Evolutionary conservation across 1,139 yeast species (phyloP).

Genomic region (Scheffersomyces lignicola): DNA sequence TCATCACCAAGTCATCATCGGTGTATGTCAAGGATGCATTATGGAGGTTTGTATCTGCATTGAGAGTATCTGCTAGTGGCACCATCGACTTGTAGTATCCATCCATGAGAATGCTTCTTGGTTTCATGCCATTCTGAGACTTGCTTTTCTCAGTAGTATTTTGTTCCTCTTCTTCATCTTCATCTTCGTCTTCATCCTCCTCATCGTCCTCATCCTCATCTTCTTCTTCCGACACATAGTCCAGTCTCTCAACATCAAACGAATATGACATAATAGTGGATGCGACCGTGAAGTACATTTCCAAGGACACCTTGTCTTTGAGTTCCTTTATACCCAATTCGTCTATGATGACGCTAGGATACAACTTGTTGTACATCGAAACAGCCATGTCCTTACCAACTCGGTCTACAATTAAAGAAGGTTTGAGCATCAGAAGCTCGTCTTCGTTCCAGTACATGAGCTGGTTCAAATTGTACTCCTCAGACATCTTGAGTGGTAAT

Average conservation of each 20-base stretch:
- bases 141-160: constrained; percentile 16
- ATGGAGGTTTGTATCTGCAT: constrained; percentile 77
- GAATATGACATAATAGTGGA: constrained; percentile 50
- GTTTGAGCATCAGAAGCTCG: constrained; percentile 54
- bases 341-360: constrained; percentile 20
- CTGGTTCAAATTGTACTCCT: constrained; percentile 50
- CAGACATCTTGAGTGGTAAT: constrained; percentile 49
- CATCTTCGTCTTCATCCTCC: constrained; percentile 19
- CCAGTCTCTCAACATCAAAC: constrained; percentile 31
- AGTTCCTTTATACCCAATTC: constrained; percentile 23
- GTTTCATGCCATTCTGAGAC: constrained; percentile 14
- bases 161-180: constrained; percentile 18
- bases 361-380: constrained; percentile 48
- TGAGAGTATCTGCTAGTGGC: constrained; percentile 87
- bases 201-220: constrained; percentile 17
- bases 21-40: constrained; percentile 69
- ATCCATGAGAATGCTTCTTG: constrained; percentile 21
- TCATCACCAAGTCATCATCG: constrained; percentile 58
- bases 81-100: constrained; percentile 78
- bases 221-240: constrained; percentile 17
- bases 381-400: constrained; percentile 72
- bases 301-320: constrained; percentile 37
- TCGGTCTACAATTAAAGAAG: constrained; percentile 68
- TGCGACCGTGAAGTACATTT: constrained; percentile 71
- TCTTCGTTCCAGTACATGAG: constrained; percentile 76